These are phyloP conservation scores for Endotrypanum monterogeii DNA, from an alignment of 208 protist genomes.

Conservation along the genomic window DNA sequence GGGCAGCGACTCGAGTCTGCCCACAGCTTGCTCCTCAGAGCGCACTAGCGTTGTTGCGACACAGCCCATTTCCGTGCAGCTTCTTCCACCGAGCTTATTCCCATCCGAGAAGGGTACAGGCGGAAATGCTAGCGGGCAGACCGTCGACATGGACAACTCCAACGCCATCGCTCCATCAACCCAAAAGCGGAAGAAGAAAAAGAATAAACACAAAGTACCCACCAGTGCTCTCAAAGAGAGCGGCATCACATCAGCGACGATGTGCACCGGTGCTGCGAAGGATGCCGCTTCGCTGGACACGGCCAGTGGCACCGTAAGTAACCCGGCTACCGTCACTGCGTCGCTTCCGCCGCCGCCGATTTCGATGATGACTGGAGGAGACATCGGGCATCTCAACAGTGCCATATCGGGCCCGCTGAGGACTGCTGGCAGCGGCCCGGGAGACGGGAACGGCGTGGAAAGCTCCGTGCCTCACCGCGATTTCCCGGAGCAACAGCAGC, in stretches of 20 bases:
- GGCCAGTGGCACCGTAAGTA: neutral
- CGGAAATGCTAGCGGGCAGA: neutral
- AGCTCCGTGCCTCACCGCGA: neutral
- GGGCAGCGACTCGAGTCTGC: neutral
- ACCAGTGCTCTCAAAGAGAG: neutral
- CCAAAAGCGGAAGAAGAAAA: constrained; percentile 45
- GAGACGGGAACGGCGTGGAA: neutral
- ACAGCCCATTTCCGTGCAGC: neutral
- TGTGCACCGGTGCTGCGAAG: constrained; percentile 2
- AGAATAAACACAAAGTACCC: constrained; percentile 23
- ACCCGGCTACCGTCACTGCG: neutral
- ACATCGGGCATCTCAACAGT: neutral
- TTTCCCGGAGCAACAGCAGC: constrained; percentile 2
- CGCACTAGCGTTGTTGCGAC: neutral
- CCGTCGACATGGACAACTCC: neutral
- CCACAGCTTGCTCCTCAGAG: neutral
- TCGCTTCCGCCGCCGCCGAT: neutral
- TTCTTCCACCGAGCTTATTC: neutral
- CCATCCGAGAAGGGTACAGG: neutral
- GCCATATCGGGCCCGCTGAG: neutral
- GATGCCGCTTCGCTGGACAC: neutral
- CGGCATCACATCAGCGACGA: neutral
- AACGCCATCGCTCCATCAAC: neutral
- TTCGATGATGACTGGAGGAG: constrained; percentile 1
- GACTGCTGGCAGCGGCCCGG: neutral